These are phyloP conservation scores for Macroventuria anomochaeta DNA, from an alignment of 2,329 filamentous ascomycete species.

Conservation along the genomic window DNA sequence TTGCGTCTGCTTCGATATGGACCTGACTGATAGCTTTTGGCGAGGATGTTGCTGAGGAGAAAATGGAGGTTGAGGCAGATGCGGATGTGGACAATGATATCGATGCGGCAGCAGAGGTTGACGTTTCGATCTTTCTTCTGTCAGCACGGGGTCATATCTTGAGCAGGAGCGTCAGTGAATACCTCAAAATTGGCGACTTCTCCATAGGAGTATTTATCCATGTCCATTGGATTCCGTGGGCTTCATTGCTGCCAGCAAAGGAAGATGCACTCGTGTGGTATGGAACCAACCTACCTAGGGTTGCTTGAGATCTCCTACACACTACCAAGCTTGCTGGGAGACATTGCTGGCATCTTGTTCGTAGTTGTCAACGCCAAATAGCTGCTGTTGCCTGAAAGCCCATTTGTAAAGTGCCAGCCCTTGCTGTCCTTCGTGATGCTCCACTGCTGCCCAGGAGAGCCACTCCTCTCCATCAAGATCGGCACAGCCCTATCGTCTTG, in stretches of 20 bases:
- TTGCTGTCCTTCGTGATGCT: neutral
- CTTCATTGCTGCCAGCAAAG: too few species aligned
- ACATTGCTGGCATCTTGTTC: neutral
- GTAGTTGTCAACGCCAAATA: neutral
- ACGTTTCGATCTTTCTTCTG: too few species aligned
- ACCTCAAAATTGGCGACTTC: too few species aligned
- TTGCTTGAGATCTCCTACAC: neutral
- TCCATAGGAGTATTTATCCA: too few species aligned
- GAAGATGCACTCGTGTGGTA: too few species aligned
- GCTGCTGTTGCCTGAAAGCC: neutral
- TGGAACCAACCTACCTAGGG: neutral
- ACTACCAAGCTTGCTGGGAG: neutral
- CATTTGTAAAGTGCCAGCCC: neutral
- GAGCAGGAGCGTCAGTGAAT: too few species aligned
- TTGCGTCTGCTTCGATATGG: neutral
- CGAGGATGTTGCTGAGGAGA: neutral
- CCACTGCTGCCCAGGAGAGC: neutral
- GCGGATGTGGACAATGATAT: too few species aligned
- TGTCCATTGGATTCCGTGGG: too few species aligned
- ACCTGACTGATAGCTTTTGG: neutral
- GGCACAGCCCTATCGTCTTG: neutral
- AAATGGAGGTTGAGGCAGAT: too few species aligned
- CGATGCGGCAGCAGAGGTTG: too few species aligned
- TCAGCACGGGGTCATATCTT: too few species aligned
- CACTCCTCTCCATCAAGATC: neutral